Conservation (phyloP, 345 rosid genomes). For the Populus ilicifolia region DNA sequence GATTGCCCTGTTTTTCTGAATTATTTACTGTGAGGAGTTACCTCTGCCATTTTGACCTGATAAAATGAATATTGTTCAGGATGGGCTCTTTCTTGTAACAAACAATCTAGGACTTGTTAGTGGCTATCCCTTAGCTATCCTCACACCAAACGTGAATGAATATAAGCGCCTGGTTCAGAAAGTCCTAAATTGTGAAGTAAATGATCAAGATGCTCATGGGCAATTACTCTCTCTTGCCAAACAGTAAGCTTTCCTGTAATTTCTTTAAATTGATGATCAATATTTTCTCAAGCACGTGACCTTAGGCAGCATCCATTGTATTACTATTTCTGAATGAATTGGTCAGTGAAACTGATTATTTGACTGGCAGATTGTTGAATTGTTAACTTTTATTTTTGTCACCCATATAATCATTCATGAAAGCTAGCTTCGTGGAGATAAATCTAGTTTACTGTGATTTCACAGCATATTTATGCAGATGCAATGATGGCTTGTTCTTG, state of each 20-base stretch:
- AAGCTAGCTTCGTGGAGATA: too few species aligned
- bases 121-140: slow-evolving; percentile 68
- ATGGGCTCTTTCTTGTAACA: slow-evolving; percentile 88
- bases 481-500: not conserved
- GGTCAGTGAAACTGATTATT: not conserved
- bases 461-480: too few species aligned
- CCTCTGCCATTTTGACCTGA: not conserved
- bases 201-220: slow-evolving; percentile 50
- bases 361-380: not conserved
- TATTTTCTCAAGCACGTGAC: not conserved
- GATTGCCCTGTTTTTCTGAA: not conserved
- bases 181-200: slow-evolving; percentile 63
- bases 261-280: not conserved
- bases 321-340: not conserved
- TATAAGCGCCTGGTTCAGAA: slow-evolving; percentile 83
- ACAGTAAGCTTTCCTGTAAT: slow-evolving; percentile 36
- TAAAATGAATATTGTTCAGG: slow-evolving; percentile 38
- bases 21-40: not conserved
- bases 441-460: too few species aligned
- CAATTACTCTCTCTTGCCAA: slow-evolving; percentile 66
- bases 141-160: slow-evolving; percentile 89
- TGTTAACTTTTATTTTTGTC: not conserved
- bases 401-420: not conserved
- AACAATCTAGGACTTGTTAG: slow-evolving; percentile 63
- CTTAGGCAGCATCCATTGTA: not conserved